A percentile compares a stretch with the other conserved stretches of the same genome.
phyloP scores from a whole-genome alignment of 495 filamentous ascomycete genomes.

The Daldinia concentrica region DNA sequence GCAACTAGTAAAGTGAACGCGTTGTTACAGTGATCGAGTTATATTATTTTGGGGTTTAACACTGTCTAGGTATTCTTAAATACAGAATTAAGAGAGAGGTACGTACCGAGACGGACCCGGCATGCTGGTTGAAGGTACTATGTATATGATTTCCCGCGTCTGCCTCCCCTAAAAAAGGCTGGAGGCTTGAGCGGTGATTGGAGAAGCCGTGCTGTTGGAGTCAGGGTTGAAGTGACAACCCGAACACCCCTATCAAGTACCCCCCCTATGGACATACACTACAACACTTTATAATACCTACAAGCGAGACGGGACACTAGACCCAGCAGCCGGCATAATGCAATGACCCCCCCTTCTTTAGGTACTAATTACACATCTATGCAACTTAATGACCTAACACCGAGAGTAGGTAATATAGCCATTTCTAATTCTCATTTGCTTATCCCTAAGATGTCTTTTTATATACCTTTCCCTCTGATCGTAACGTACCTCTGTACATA shows the following conservation, averaged over 20 bases:
- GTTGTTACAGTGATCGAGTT: constrained; percentile 28
- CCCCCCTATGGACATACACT: not conserved
- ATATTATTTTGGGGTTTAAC: not conserved
- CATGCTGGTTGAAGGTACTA: constrained; percentile 1
- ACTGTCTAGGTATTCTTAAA: not conserved
- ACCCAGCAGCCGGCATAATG: constrained; percentile 10
- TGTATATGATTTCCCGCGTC: constrained; percentile 26
- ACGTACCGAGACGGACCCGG: not conserved
- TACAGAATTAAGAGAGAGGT: not conserved
- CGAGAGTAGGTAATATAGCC: not conserved
- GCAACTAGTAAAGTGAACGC: constrained; percentile 20
- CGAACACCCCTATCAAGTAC: constrained; percentile 24
- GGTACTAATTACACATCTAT: not conserved
- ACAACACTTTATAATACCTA: not conserved
- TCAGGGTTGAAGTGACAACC: constrained; percentile 26
- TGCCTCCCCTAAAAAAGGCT: constrained; percentile 22
- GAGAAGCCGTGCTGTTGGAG: constrained; percentile 21
- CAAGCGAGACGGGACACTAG: constrained; percentile 12
- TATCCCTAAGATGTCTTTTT: not conserved
- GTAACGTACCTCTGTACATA: not conserved
- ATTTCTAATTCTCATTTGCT: not conserved
- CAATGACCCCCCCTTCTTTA: not conserved
- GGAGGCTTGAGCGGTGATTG: constrained; percentile 11
- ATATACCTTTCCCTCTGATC: not conserved
- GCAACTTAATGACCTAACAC: not conserved